Evolutionary conservation across 176 grass and related monocot species (phyloP).

Genomic region (Musa beccarii): DNA sequence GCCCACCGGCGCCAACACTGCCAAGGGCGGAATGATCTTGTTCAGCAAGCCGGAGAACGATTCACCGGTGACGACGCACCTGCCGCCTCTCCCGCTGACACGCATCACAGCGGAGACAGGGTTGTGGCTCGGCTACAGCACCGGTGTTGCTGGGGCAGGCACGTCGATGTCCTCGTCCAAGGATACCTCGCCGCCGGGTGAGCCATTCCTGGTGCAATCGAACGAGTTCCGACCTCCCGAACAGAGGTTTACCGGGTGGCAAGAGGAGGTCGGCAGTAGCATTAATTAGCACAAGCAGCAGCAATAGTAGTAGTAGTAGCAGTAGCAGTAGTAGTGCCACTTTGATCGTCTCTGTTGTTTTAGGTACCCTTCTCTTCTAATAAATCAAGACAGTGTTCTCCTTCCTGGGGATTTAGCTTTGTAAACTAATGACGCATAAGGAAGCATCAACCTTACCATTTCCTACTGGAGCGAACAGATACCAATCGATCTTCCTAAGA

Average conservation of each 20-base stretch:
- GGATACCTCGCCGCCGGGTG: background rate
- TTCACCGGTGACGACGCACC: background rate
- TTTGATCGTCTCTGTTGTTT: too few relatives aligned
- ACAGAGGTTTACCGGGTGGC: conserved; percentile 1
- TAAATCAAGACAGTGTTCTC: too few relatives aligned
- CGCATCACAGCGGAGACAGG: background rate
- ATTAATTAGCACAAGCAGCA: background rate
- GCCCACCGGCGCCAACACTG: background rate
- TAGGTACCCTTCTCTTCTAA: too few relatives aligned
- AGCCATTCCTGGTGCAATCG: background rate
- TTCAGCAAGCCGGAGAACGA: conserved; percentile 6
- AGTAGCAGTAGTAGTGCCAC: too few relatives aligned
- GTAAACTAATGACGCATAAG: too few relatives aligned
- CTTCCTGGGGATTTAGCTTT: too few relatives aligned
- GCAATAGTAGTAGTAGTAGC: too few relatives aligned
- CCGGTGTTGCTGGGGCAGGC: background rate
- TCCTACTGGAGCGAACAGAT: too few relatives aligned
- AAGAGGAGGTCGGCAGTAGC: background rate
- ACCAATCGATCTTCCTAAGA: too few relatives aligned
- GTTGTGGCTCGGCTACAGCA: background rate
- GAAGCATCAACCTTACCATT: too few relatives aligned
- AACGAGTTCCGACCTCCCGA: background rate
- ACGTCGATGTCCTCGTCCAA: background rate
- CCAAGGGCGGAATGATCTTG: background rate
- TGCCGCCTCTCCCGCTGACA: background rate